Evolutionary conservation across 2,329 filamentous ascomycete species (phyloP), one percentile per base, ranked within the genome.

Genomic region (Clonostachys rhizophaga): DNA sequence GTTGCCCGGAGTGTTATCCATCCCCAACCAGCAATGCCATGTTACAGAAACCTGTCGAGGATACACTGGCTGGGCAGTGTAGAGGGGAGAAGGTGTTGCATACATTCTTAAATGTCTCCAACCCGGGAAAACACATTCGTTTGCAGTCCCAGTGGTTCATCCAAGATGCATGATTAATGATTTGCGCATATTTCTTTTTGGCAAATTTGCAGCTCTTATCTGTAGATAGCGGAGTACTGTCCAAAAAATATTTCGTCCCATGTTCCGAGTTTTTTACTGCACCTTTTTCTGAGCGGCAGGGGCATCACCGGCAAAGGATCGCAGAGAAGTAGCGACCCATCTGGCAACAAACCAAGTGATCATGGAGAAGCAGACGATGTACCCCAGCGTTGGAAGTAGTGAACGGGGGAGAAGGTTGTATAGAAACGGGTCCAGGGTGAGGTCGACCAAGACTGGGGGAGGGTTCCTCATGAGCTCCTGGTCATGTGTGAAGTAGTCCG

Each of bases 371-470:
- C 79, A 54, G 5, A 76, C 57, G 46, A 95, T 75, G 65, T 91
- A 95, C 35, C 68, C 70, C 12, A 80, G 81, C 2, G 87, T 92
- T 17, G 88, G 84, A 18, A 87, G 58, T 14, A 97, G 71, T 5
- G 91, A 95, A 45, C 74, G 75, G 12, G 94, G 94, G 45, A 97
- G 75, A 14, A 91, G 60, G 69, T 95, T 94, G 58, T 85, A 68
- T 39, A 95, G 50, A 60, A 86, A 97, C 1, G 91, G 91, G 64
- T 97, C 94, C 20, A 99, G 79, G 57, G 96, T 87, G 64, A 84
- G 67, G 56, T 99, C 92, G 45, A 86, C 86, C 46, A 83, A 71
- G 5, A 97, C 90, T 1, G 83, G 80, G 3, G 85, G 84, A 13
- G 89, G 86, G 51, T 76, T 59, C 43, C 72, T 67, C 92, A 97